Percentiles rank a stretch among this genome's conserved stretches.
These are phyloP conservation scores for Annona squamosa DNA, from an alignment of 164 flowering plant genomes.

Conservation along the genomic window DNA sequence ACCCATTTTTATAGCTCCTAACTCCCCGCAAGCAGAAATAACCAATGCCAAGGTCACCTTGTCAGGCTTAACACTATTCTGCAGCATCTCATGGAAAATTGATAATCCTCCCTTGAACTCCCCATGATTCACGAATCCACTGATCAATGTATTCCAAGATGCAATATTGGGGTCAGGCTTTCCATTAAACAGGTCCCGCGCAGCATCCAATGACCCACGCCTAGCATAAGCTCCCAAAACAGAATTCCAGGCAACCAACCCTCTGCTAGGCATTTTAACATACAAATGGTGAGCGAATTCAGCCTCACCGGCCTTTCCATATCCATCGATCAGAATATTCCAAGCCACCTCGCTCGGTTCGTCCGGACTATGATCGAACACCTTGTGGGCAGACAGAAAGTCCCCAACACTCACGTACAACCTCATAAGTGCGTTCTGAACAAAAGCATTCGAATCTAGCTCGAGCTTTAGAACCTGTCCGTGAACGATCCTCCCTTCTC, in stretches of 20 bases:
- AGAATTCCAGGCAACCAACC: constrained; percentile 10
- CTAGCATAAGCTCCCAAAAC: constrained; percentile 13
- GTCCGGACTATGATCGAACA: constrained; percentile 46
- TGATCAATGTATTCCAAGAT: constrained; percentile 17
- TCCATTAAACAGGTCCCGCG: constrained; percentile 9
- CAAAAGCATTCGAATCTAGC: constrained; percentile 7
- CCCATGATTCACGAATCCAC: constrained; percentile 12
- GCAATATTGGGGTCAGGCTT: constrained; percentile 6
- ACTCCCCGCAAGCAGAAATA: constrained; percentile 15
- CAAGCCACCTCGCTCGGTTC: constrained; percentile 40
- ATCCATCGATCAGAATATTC: constrained; percentile 28
- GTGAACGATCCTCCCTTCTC: constrained; percentile 14
- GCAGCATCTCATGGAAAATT: constrained; percentile 14
- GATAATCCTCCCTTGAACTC: constrained; percentile 10
- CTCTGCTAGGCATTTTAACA: constrained; percentile 17
- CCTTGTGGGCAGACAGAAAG: constrained; percentile 26
- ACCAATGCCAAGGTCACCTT: constrained; percentile 11
- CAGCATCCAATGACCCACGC: constrained; percentile 8
- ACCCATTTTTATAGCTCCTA: constrained; percentile 11
- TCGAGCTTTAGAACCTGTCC: constrained; percentile 11
- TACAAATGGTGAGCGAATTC: constrained; percentile 11
- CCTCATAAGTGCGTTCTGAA: constrained; percentile 6
- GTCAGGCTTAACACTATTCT: constrained; percentile 11
- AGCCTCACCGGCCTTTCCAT: constrained; percentile 5
- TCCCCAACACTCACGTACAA: constrained; percentile 32